phyloP scores from a whole-genome alignment of 495 filamentous ascomycete genomes.

The Emericellopsis terricola region DNA sequence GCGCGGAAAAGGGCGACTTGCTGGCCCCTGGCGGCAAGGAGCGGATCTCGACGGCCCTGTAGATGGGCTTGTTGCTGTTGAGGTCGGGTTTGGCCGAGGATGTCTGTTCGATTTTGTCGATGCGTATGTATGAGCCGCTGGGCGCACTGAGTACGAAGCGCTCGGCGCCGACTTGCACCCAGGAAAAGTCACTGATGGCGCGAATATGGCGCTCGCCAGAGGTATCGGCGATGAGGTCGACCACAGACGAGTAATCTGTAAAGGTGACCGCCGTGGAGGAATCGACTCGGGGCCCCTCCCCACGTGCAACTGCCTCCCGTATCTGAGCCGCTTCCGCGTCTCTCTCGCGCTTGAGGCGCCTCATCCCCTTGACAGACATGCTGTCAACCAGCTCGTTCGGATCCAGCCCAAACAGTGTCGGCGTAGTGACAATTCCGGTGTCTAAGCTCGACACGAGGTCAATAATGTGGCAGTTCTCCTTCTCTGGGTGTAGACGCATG shows the following conservation, averaged over 20 bases:
- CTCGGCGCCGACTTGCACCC: conserved; percentile 54
- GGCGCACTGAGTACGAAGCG: conserved; percentile 47
- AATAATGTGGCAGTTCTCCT: conserved; percentile 83
- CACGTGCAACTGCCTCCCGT: conserved; percentile 3
- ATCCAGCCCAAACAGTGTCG: conserved; percentile 86
- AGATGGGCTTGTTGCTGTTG: conserved; percentile 4
- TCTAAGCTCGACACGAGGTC: conserved; percentile 82
- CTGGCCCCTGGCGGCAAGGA: conserved; percentile 14
- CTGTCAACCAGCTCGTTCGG: conserved; percentile 61
- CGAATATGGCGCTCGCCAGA: conserved; percentile 63
- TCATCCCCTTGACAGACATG: conserved; percentile 37
- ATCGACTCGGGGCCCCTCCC: neutral
- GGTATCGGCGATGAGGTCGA: conserved; percentile 73
- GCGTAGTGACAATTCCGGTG: conserved; percentile 71
- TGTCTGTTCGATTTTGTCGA: conserved; percentile 28
- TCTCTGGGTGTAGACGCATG: conserved; percentile 62
- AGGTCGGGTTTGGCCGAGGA: neutral
- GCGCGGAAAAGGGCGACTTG: conserved; percentile 42
- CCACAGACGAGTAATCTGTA: conserved; percentile 76
- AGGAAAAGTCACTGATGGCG: conserved; percentile 49
- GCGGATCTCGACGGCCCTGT: conserved; percentile 18
- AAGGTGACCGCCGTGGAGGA: conserved; percentile 37
- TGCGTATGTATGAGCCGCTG: conserved; percentile 38
- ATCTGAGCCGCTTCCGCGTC: conserved; percentile 16
- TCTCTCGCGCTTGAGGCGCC: conserved; percentile 26